Evolutionary conservation across 805 yeast genomes (phyloP).

Genomic region (Starmerella vitae): DNA sequence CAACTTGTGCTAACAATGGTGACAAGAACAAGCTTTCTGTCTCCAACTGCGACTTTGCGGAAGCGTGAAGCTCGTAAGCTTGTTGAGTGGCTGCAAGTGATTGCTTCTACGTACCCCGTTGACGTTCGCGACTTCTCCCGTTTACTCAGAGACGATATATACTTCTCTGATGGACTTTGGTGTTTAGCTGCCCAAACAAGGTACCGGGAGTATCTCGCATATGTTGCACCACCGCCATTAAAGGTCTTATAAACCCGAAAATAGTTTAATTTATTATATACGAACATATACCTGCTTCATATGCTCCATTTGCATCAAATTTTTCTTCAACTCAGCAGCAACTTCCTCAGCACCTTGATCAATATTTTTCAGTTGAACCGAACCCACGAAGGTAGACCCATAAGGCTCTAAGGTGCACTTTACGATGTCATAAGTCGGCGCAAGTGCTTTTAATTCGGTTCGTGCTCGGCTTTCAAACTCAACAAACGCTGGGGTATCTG

Average conservation of each 20-base stretch:
- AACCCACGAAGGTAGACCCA: constrained; percentile 21
- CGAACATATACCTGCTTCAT: constrained; percentile 20
- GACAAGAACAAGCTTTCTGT: constrained; percentile 6
- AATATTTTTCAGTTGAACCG: constrained; percentile 12
- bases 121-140: constrained; percentile 17
- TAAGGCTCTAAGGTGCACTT: constrained; percentile 19
- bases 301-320: constrained; percentile 15
- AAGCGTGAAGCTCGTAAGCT: constrained; percentile 11
- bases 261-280: constrained; percentile 1
- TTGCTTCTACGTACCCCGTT: constrained; percentile 16
- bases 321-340: constrained; percentile 12
- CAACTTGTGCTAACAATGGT: constrained; percentile 12
- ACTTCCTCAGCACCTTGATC: constrained; percentile 16
- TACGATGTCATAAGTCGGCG: constrained; percentile 13
- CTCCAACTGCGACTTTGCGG: constrained; percentile 6
- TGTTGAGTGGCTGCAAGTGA: constrained; percentile 16
- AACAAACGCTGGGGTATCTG: constrained; percentile 12
- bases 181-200: constrained; percentile 16
- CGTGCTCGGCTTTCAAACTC: constrained; percentile 12
- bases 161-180: constrained; percentile 20
- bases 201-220: constrained; percentile 10
- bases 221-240: constrained; percentile 16
- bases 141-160: constrained; percentile 12
- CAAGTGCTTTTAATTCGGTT: constrained; percentile 5
- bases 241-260: not conserved